phyloP scores from a whole-genome alignment of 2,329 filamentous ascomycete species.

The Colletotrichum brevisporum region DNA sequence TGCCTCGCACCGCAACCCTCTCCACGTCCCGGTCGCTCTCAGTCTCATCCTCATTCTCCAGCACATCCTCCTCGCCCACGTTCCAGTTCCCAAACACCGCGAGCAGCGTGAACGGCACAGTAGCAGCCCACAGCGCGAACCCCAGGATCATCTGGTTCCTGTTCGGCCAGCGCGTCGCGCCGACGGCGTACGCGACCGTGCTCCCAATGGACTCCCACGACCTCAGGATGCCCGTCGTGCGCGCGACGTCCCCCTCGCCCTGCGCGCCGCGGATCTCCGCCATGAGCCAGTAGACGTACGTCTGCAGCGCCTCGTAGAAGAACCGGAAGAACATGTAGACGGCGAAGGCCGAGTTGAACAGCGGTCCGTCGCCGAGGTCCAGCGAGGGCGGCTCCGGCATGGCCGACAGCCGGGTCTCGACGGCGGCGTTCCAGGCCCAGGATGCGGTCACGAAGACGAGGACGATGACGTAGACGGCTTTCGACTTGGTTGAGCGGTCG shows the following conservation, averaged over 20 bases:
- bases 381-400: conserved; percentile 25
- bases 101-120: conserved; percentile 32
- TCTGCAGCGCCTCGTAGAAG: conserved; percentile 35
- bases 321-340: conserved; percentile 39
- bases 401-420: conserved; percentile 29
- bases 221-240: conserved; percentile 31
- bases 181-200: conserved; percentile 31
- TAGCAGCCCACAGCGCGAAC: conserved; percentile 26
- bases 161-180: conserved; percentile 33
- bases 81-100: conserved; percentile 36
- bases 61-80: neutral
- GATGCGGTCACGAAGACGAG: conserved; percentile 25
- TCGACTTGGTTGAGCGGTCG: conserved; percentile 26
- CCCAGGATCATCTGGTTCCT: conserved; percentile 34
- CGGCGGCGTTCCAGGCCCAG: conserved; percentile 33
- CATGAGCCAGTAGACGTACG: conserved; percentile 38
- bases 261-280: conserved; percentile 36
- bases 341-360: conserved; percentile 32
- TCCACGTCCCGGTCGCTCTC: conserved; percentile 23
- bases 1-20: conserved; percentile 13
- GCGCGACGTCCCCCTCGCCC: conserved; percentile 29
- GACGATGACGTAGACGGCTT: conserved; percentile 28
- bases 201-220: conserved; percentile 35
- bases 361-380: conserved; percentile 27
- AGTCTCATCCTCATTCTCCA: conserved; percentile 5